These are phyloP conservation scores for Miscanthus sacchariflorus DNA, from an alignment of 202 grass and related monocot genomes.

Conservation along the genomic window DNA sequence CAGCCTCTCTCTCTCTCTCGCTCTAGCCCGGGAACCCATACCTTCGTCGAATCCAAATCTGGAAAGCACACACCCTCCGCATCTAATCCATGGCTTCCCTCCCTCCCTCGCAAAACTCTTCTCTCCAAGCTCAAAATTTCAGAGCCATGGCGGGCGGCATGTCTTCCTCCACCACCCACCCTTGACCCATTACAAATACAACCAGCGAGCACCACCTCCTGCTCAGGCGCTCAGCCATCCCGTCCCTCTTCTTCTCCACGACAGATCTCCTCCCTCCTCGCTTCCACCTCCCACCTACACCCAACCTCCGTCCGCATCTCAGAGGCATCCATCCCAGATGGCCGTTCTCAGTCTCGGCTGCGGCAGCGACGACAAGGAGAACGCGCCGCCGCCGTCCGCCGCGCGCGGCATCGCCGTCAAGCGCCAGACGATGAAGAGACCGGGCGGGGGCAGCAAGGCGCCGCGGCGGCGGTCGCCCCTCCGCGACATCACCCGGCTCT, in stretches of 20 bases:
- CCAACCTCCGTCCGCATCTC: background rate
- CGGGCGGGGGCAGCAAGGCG: background rate
- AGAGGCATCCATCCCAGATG: background rate
- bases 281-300: background rate
- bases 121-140: constrained; percentile 3
- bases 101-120: background rate
- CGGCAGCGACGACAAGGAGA: constrained; percentile 40
- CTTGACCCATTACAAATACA: constrained; percentile 12
- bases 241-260: background rate
- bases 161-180: too few species aligned
- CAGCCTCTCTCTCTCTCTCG: background rate
- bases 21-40: background rate
- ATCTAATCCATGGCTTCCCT: background rate
- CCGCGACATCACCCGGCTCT: constrained; percentile 43
- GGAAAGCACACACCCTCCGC: background rate
- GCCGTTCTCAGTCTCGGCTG: background rate
- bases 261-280: background rate
- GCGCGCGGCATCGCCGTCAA: constrained; percentile 35
- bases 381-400: background rate
- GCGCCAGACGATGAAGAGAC: constrained; percentile 42
- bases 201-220: constrained; percentile 7
- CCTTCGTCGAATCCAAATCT: constrained; percentile 5
- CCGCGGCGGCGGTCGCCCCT: constrained; percentile 22
- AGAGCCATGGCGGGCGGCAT: constrained; percentile 22
- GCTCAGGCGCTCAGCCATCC: background rate